phyloP scores from a whole-genome alignment of 1,284 basidiomycete species.

The Lignosus rhinocerotis region DNA sequence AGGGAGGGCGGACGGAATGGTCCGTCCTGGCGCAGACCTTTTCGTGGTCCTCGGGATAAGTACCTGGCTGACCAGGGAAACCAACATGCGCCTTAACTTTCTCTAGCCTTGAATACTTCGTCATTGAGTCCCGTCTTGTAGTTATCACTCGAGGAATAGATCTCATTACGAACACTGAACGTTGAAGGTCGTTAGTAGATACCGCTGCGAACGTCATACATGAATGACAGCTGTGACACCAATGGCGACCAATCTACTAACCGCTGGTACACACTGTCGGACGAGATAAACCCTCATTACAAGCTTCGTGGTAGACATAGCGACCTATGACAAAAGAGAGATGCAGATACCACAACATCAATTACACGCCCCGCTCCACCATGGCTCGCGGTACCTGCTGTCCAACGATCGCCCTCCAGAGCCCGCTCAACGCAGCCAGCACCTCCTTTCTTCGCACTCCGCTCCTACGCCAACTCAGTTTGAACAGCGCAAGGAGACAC shows the following conservation, averaged over 20 bases:
- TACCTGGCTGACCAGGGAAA: conserved; percentile 1
- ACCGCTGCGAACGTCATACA: too few species aligned
- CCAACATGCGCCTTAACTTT: conserved; percentile 1
- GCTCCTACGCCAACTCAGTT: conserved; percentile 65
- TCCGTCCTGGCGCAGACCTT: conserved; percentile 5
- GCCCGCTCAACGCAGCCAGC: conserved; percentile 54
- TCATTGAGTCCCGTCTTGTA: too few species aligned
- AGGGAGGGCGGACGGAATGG: background rate
- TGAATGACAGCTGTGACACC: too few species aligned
- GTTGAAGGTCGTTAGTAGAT: too few species aligned
- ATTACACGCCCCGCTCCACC: conserved; percentile 45
- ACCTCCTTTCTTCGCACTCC: conserved; percentile 70
- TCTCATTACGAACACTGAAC: background rate
- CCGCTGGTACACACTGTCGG: too few species aligned
- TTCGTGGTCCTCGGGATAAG: conserved; percentile 6
- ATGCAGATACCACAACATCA: background rate
- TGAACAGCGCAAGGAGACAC: conserved; percentile 53
- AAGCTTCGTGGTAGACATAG: background rate
- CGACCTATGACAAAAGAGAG: background rate
- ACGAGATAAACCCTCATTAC: background rate
- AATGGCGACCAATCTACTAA: too few species aligned
- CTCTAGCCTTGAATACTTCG: background rate
- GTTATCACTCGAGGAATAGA: background rate
- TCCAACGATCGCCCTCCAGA: conserved; percentile 76
- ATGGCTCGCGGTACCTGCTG: conserved; percentile 46